Conservation (phyloP, 2,329 filamentous ascomycete genomes). For the Hymenoscyphus scutula region DNA sequence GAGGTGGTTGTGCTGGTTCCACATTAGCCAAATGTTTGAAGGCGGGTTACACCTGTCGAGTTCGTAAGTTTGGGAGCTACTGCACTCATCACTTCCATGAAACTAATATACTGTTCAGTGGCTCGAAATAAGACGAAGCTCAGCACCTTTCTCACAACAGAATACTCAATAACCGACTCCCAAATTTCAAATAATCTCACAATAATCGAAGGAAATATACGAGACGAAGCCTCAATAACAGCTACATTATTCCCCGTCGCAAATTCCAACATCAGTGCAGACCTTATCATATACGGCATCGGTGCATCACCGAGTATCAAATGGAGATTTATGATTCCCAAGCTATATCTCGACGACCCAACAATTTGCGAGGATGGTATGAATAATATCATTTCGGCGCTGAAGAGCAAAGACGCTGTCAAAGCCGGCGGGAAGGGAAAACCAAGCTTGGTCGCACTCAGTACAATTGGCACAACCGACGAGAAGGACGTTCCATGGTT, state of each 20-base stretch:
- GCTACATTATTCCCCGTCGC: conserved; percentile 36
- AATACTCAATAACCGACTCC: conserved; percentile 9
- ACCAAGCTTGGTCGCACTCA: conserved; percentile 42
- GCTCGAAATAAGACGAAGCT: conserved; percentile 52
- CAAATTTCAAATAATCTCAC: conserved; percentile 39
- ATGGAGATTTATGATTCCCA: conserved; percentile 34
- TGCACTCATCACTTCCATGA: not conserved
- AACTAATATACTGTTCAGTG: conserved; percentile 28
- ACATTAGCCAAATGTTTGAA: conserved; percentile 25
- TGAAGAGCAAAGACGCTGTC: conserved; percentile 9
- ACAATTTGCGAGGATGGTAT: conserved; percentile 48
- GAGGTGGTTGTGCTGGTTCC: conserved; percentile 16
- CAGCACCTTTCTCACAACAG: conserved; percentile 35
- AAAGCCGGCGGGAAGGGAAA: conserved; percentile 10
- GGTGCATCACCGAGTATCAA: conserved; percentile 37
- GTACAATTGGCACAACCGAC: conserved; percentile 44
- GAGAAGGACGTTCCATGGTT: conserved; percentile 45
- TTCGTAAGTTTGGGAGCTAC: conserved; percentile 22
- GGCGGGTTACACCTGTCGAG: conserved; percentile 39
- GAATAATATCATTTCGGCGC: conserved; percentile 41
- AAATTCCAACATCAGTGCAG: conserved; percentile 39
- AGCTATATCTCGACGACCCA: conserved; percentile 43
- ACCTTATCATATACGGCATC: conserved; percentile 48
- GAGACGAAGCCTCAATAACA: conserved; percentile 41
- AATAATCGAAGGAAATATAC: conserved; percentile 48